Base-by-base conservation (phyloP, 768 basidiomycete genomes). In the Kwoniella pini region DNA sequence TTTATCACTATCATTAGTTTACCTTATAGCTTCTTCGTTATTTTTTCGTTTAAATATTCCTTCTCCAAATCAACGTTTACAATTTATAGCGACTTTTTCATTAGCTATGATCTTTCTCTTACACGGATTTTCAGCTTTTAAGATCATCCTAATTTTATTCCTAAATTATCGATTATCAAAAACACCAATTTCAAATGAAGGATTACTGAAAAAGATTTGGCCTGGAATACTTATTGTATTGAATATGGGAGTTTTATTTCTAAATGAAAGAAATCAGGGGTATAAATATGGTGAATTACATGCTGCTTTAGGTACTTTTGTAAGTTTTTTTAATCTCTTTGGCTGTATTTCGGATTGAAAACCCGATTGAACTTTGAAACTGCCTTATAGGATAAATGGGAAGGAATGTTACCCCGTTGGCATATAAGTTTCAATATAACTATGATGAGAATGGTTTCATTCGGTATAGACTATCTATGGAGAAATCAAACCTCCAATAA, bases 371-470 rank as follows among this genome's bases (percentile, higher is more conserved):
- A 21, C 17, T 46, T 46, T 22, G 44, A 46, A 59, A 36, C 15
- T 36, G 33, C 27, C n/a, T 30, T 26, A n/a, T 66, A 80, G 83
- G 74, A 80, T 53, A 48, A 46, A 0, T 64, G 72, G 36, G 46
- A 38, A 6, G 96, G 96, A 5, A 80, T 90, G 17, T 88, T 94
- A 62, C 89, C 93, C 11, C 83, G 92, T 19, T 99, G 96, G 96
- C 85, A 97, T 67, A 82, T 98, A 68, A 85, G 81, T 67, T 98
- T 95, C 82, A 98, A 98, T 77, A 92, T 98, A 67, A 92, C 93
- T 2, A 94, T 94, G 88, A 82, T 98, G 40, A 85, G 95, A 30
- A 82, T 97, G 13, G 83, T 99, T 5, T 94, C 93, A 0, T 99
- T 92, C 81, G 88, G 86, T 63, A 86, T 95, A 85, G 96, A 99